Conservation (phyloP, 2,329 filamentous ascomycete genomes). For the Davidsoniella virescens region DNA sequence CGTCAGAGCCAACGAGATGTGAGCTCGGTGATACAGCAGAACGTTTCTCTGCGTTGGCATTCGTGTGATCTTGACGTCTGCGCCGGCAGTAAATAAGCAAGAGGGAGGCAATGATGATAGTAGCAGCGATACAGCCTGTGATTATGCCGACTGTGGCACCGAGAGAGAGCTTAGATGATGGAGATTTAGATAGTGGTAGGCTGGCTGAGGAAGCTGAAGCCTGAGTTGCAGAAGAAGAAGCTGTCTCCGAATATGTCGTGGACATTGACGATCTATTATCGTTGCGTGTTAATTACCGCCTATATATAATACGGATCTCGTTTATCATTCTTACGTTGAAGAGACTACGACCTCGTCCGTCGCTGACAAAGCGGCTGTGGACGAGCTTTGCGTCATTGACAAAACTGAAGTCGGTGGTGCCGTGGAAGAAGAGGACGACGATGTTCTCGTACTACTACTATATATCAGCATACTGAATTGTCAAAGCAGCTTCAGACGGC, state of each 20-base stretch:
- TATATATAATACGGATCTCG: too few species aligned
- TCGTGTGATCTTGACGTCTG: constrained; percentile 1
- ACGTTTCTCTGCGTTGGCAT: neutral
- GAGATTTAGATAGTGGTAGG: neutral
- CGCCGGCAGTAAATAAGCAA: constrained; percentile 5
- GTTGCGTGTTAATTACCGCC: too few species aligned
- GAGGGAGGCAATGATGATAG: constrained; percentile 2
- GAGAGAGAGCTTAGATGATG: constrained; percentile 2
- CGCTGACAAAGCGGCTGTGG: neutral
- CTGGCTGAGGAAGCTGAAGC: neutral
- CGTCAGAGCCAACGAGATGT: too few species aligned
- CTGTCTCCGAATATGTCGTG: too few species aligned
- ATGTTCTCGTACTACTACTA: neutral
- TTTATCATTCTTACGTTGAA: neutral
- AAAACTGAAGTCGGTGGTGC: neutral
- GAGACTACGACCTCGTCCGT: neutral
- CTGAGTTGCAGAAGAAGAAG: neutral
- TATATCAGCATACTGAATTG: neutral
- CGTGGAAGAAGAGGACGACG: neutral
- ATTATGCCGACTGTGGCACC: constrained; percentile 9
- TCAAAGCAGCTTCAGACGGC: neutral
- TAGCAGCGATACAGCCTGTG: constrained; percentile 4
- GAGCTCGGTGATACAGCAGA: too few species aligned
- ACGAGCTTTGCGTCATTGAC: neutral
- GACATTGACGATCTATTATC: too few species aligned